phyloP scores from a whole-genome alignment of 768 basidiomycete species.

The Lactarius akahatsu region DNA sequence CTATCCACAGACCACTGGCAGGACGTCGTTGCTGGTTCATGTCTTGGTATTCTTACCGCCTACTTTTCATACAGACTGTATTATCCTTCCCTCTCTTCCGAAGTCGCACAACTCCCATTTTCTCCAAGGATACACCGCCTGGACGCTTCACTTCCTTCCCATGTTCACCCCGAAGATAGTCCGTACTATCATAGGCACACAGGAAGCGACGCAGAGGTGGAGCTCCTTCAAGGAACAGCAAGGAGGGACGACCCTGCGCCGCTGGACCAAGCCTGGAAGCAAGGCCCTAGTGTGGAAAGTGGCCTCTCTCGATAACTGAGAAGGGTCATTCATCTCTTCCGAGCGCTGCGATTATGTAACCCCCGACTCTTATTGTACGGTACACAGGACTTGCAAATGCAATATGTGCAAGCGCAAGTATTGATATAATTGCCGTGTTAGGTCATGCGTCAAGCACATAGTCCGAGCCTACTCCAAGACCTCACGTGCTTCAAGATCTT shows the following conservation, averaged over 20 bases:
- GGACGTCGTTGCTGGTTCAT: conserved; percentile 78
- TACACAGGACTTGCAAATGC: too few relatives aligned
- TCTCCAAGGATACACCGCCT: conserved; percentile 60
- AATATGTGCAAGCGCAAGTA: not conserved
- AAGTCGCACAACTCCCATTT: conserved; percentile 66
- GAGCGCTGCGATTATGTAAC: not conserved
- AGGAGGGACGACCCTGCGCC: conserved; percentile 34
- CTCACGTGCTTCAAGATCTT: too few relatives aligned
- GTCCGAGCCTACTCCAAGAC: not conserved
- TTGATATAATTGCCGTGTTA: not conserved
- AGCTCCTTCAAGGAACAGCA: conserved; percentile 35
- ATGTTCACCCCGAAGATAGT: conserved; percentile 29
- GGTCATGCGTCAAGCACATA: not conserved
- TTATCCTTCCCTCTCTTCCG: conserved; percentile 68
- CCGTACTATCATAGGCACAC: not conserved
- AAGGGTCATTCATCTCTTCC: not conserved
- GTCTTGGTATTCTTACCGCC: conserved; percentile 69
- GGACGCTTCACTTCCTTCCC: conserved; percentile 44
- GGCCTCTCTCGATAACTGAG: not conserved
- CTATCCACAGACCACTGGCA: conserved; percentile 77
- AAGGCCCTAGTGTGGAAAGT: conserved; percentile 8
- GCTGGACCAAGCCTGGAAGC: conserved; percentile 24
- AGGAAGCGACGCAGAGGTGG: conserved; percentile 29
- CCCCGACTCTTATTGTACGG: not conserved
- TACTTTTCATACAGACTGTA: conserved; percentile 83